These are phyloP conservation scores for Tetrahymena malaccensis DNA, from an alignment of 73 alveolate species.

Conservation along the genomic window DNA sequence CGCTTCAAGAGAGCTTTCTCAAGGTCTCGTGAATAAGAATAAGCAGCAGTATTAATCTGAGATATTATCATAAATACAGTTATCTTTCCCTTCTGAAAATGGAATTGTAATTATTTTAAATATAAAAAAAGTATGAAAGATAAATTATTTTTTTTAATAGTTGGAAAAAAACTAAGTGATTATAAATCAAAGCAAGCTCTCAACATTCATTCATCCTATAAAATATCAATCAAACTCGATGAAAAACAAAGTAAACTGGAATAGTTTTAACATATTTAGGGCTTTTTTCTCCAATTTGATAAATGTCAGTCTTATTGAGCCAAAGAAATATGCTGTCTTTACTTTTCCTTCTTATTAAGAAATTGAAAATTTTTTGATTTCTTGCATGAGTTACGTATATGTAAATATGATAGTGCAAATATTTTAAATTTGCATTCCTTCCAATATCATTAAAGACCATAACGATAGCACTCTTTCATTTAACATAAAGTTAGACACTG, in stretches of 20 bases:
- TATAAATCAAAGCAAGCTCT: background rate
- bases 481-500: background rate
- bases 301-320: background rate
- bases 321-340: background rate
- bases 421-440: background rate
- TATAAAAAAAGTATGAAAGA: too few species aligned
- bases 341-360: background rate
- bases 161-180: background rate
- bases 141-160: background rate
- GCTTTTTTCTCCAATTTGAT: background rate
- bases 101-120: background rate
- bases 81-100: background rate
- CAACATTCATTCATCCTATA: background rate
- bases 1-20: background rate
- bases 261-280: background rate
- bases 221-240: background rate
- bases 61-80: background rate
- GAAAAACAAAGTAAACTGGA: background rate
- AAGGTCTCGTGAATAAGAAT: background rate
- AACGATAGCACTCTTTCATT: background rate
- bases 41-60: background rate
- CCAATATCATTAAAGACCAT: background rate
- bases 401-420: background rate
- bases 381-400: background rate
- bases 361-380: background rate